phyloP scores from a whole-genome alignment of 2,329 filamentous ascomycete species.

The Botrytis paeoniae region DNA sequence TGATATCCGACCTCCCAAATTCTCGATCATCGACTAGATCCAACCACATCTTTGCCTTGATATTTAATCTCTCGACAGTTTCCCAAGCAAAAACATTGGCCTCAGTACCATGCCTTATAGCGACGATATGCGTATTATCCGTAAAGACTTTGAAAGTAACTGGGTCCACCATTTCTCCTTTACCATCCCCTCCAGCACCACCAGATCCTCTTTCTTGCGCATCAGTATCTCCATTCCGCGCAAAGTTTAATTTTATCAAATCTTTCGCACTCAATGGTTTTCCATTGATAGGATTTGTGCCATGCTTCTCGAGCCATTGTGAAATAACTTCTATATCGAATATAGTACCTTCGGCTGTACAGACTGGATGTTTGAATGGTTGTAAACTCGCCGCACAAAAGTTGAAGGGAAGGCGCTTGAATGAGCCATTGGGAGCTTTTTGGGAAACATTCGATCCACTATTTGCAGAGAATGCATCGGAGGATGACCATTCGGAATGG shows the following conservation, averaged over 20 bases:
- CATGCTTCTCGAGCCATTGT: constrained; percentile 90
- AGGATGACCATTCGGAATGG: constrained; percentile 94
- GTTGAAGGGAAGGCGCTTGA: constrained; percentile 93
- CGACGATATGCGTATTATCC: constrained; percentile 95
- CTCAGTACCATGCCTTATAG: constrained; percentile 72
- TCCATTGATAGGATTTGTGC: constrained; percentile 87
- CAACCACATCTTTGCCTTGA: constrained; percentile 94
- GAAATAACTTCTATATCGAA: constrained; percentile 95
- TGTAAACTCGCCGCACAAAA: constrained; percentile 96
- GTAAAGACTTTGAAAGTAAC: constrained; percentile 98
- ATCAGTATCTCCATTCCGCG: constrained; percentile 76
- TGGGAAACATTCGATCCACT: constrained; percentile 66
- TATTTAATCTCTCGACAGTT: constrained; percentile 90
- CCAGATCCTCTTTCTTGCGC: constrained; percentile 45
- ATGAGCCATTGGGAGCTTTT: constrained; percentile 57
- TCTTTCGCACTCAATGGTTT: constrained; percentile 75
- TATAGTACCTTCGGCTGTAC: constrained; percentile 80
- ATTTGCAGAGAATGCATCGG: constrained; percentile 82
- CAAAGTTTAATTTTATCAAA: constrained; percentile 85
- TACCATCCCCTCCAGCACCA: constrained; percentile 55
- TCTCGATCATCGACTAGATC: constrained; percentile 85
- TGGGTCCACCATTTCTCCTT: constrained; percentile 86
- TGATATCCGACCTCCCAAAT: constrained; percentile 87
- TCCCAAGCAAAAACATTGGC: constrained; percentile 98
- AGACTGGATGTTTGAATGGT: constrained; percentile 92